Conservation (phyloP, 345 rosid genomes). For the Acer saccharum region DNA sequence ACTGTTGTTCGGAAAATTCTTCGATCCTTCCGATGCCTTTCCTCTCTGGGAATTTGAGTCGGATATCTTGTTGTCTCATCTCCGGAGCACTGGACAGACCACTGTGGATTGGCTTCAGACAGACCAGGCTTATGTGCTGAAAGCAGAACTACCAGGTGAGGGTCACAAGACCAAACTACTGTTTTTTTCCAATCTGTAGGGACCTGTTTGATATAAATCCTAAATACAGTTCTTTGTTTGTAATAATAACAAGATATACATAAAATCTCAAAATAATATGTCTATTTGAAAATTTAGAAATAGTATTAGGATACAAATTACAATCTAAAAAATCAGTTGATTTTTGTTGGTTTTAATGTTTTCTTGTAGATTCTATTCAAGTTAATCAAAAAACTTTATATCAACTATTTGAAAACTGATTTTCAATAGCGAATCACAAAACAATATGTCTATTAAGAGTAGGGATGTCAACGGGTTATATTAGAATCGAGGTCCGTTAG, state of each 20-base stretch:
- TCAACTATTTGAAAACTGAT: too few relatives aligned
- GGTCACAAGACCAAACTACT: neutral
- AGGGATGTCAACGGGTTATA: neutral
- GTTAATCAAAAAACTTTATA: neutral
- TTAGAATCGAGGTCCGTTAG: too few relatives aligned
- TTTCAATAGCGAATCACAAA: neutral
- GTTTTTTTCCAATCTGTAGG: neutral
- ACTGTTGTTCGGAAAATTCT: slow-evolving; percentile 75
- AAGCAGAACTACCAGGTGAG: slow-evolving; percentile 75
- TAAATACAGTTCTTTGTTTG: too few relatives aligned
- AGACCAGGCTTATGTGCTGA: slow-evolving; percentile 70
- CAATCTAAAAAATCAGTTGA: too few relatives aligned
- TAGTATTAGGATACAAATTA: neutral
- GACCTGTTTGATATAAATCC: neutral
- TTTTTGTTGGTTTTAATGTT: neutral
- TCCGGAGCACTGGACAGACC: slow-evolving; percentile 61
- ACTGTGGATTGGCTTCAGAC: slow-evolving; percentile 76
- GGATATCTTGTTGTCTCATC: slow-evolving; percentile 49
- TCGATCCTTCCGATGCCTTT: slow-evolving; percentile 95
- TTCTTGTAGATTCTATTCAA: neutral
- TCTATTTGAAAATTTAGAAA: neutral
- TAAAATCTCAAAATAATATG: neutral
- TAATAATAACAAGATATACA: neutral
- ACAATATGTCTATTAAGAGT: neutral
- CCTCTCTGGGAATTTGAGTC: slow-evolving; percentile 90